Evolutionary conservation across 225 moss, liverwort and hornwort genomes (phyloP).

Genomic region (Bryoerythrophyllum caledonicum): DNA sequence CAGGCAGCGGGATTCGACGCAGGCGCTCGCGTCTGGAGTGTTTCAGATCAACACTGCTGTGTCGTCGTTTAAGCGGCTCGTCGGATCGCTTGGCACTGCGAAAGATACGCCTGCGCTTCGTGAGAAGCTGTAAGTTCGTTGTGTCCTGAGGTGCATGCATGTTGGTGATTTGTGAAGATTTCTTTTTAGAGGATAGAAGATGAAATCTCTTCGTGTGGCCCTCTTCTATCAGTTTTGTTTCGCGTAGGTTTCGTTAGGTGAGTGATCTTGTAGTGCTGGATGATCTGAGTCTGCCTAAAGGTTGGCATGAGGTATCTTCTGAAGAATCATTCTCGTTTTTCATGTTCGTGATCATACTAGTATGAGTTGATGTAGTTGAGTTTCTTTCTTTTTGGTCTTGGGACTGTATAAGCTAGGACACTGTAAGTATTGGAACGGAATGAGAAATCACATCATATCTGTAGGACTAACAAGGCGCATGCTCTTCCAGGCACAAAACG

Average conservation of each 20-base stretch:
- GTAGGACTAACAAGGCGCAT: not conserved
- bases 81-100: slow-evolving; percentile 78
- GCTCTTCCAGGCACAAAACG: slow-evolving; percentile 75
- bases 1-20: slow-evolving; percentile 81
- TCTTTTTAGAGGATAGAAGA: not conserved
- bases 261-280: not conserved
- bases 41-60: slow-evolving; percentile 97
- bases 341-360: not conserved
- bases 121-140: slow-evolving; percentile 72
- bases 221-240: not conserved
- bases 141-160: not conserved
- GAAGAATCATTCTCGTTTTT: not conserved
- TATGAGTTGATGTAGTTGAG: not conserved
- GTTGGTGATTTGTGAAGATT: not conserved
- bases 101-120: slow-evolving; percentile 94
- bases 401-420: not conserved
- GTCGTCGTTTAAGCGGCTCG: slow-evolving; percentile 89
- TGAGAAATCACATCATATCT: not conserved
- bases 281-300: not conserved
- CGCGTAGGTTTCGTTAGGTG: not conserved
- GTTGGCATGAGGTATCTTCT: not conserved
- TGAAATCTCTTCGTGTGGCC: not conserved
- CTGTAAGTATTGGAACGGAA: not conserved
- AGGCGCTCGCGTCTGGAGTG: slow-evolving; percentile 88
- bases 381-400: not conserved